Evolutionary conservation across 805 yeast genomes (phyloP).

Genomic region (Metschnikowia continentalis): DNA sequence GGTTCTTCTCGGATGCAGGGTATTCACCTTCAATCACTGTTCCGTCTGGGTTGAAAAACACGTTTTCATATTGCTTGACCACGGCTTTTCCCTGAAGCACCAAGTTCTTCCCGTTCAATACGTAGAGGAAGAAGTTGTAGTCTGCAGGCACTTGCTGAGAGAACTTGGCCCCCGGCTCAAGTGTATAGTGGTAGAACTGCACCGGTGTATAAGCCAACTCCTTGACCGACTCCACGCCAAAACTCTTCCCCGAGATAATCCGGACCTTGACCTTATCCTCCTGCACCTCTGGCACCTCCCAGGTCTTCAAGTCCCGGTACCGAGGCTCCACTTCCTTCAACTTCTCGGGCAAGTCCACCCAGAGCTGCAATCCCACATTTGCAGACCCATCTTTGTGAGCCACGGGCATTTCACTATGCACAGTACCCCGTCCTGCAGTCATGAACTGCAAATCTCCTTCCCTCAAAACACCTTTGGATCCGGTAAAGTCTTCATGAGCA

Average conservation of each 20-base stretch:
- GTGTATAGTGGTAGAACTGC: constrained; percentile 58
- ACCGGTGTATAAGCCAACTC: constrained; percentile 83
- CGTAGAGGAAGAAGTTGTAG: constrained; percentile 68
- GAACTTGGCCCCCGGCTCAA: constrained; percentile 63
- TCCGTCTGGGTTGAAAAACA: constrained; percentile 70
- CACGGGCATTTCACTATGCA: constrained; percentile 84
- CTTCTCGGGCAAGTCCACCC: constrained; percentile 40
- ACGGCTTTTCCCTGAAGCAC: constrained; percentile 37
- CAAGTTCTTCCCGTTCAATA: constrained; percentile 55
- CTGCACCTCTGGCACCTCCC: constrained; percentile 67
- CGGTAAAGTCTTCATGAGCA: constrained; percentile 86
- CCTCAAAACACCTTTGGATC: constrained; percentile 68
- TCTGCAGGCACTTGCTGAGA: constrained; percentile 54
- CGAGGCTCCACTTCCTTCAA: constrained; percentile 50
- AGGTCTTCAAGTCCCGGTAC: constrained; percentile 68
- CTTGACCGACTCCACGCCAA: constrained; percentile 68
- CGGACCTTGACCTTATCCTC: constrained; percentile 59
- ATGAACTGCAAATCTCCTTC: constrained; percentile 88
- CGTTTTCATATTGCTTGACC: constrained; percentile 43
- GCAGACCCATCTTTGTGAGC: constrained; percentile 31
- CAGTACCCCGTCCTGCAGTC: constrained; percentile 89
- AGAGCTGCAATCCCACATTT: constrained; percentile 65
- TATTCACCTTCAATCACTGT: constrained; percentile 49
- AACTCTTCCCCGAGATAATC: constrained; percentile 73
- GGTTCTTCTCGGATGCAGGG: constrained; percentile 30